Evolutionary conservation across 495 filamentous ascomycete genomes (phyloP), one percentile per base, ranked within the genome.

Genomic region (Daldinia vernicosa): DNA sequence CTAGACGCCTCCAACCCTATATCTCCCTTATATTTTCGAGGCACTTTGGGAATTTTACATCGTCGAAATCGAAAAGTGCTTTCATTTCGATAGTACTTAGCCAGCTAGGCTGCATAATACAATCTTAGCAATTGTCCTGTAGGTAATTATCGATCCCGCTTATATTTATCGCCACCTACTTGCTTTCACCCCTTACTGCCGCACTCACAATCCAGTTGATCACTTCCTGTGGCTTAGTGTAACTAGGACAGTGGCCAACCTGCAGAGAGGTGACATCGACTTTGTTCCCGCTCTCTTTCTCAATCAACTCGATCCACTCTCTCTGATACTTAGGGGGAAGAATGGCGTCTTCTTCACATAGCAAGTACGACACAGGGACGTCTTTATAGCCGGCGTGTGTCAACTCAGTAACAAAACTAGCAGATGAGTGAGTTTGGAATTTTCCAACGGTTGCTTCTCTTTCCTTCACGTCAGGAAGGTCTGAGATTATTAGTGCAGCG

Each of bases 381-480:
- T 83, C 62, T 52, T 76, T 82, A 72, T 85, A 88, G 0, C 80
- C 83, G 0, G 82, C 76, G 62, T 82, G 78, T 8, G 77, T 85
- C 30, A 79, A 67, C 2, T 54, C 14, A 22, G 71, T 76, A 15
- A 17, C 39, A 60, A 80, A 80, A 35, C 74, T 79, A 51, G 68
- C 40, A 8, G 69, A 55, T 1, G 78, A 79, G 24, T 80, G 79
- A 6, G 22, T n/a, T 4, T 70, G 14, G 9, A 77, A 69, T 40
- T 61, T 63, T 9, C 14, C 11, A 1, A 66, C 30, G 37, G 27
- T 63, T 6, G 22, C 43, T 19, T 26, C 24, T 27, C 67, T 60
- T 65, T 75, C 37, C 5, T 57, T 17, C 15, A 43, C 32, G 35
- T 70, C 54, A 27, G 66, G 39, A 35, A 70, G 6, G 33, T 78